phyloP scores from a whole-genome alignment of 1,284 basidiomycete genomes.

The Ganoderma sp. region DNA sequence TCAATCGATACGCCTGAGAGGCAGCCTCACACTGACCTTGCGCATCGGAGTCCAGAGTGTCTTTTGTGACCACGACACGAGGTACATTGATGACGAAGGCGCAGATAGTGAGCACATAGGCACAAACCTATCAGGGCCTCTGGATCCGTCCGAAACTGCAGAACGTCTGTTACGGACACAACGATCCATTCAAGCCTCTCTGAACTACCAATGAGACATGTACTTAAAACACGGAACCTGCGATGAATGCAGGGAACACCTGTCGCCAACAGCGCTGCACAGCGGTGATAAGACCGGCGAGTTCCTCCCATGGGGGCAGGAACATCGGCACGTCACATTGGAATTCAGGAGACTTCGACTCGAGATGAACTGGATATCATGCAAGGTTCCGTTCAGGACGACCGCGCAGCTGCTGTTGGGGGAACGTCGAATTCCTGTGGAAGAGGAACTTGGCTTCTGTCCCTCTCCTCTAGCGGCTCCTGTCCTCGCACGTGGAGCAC shows the following conservation, averaged over 20 bases:
- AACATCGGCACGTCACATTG: conserved; percentile 9
- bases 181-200: background rate
- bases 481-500: conserved; percentile 3
- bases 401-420: background rate
- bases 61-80: background rate
- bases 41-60: background rate
- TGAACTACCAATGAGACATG: background rate
- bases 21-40: background rate
- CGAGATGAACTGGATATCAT: background rate
- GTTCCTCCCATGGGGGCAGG: conserved; percentile 1
- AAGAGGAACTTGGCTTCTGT: background rate
- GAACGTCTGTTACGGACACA: background rate
- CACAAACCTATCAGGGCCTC: background rate
- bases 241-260: conserved; percentile 6
- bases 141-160: background rate
- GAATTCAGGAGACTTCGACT: background rate
- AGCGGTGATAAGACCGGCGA: background rate
- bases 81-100: background rate
- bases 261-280: background rate
- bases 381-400: background rate
- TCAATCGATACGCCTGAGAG: conserved; percentile 2
- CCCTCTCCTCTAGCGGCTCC: background rate
- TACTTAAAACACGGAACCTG: background rate
- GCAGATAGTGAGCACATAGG: background rate
- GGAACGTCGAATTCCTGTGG: background rate